Evolutionary conservation across 202 grass and related monocot genomes (phyloP), one percentile per base, ranked within the genome.

Genomic region (Schoenoplectus tabernaemontani): DNA sequence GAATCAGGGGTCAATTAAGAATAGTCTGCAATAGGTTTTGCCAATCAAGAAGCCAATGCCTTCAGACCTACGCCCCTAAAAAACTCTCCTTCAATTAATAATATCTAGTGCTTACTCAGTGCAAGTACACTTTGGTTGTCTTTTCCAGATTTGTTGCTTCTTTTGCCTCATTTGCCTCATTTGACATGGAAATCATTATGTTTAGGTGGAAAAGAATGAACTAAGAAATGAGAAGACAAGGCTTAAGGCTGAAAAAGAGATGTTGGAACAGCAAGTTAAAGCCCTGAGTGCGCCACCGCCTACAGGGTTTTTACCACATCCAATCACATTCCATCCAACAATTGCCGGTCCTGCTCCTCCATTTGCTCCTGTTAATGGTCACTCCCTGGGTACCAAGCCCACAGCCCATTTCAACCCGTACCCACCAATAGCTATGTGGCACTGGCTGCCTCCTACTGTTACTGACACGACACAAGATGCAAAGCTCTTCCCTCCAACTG

Each of bases 191-290:
- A 33, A 51, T 9, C 4, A 65, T 51, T 33, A n/a, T 16, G 24
- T n/a, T 19, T 57, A 85, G 83, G 83, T 43, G 28, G 83, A 85
- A 36, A 85, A 85, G 51, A 85, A 79, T 70, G 83, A 85, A 34
- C 30, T 85, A 33, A 64, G 83, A 58, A 76, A 85, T 70, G 83
- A 85, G 19, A 85, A 85, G 83, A 66, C 8, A 76, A 85, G 64
- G 50, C 16, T 85, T 7, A 85, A 85, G 56, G 83, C 83, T 12
- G 83, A 85, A 3, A 85, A 85, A 34, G 83, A 85, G 37, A 58
- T 56, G 34, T 58, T 85, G 26, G 83, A 85, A 23, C 83, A 80
- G 26, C 76, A 85, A 80, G 47, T 85, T 19, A 85, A 85, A 50
- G 62, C 50, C 4, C 32, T 85, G 76, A 79, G 26, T 4, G 6